Conservation (phyloP, 257 asterid species). For the Solanum pennellii region DNA sequence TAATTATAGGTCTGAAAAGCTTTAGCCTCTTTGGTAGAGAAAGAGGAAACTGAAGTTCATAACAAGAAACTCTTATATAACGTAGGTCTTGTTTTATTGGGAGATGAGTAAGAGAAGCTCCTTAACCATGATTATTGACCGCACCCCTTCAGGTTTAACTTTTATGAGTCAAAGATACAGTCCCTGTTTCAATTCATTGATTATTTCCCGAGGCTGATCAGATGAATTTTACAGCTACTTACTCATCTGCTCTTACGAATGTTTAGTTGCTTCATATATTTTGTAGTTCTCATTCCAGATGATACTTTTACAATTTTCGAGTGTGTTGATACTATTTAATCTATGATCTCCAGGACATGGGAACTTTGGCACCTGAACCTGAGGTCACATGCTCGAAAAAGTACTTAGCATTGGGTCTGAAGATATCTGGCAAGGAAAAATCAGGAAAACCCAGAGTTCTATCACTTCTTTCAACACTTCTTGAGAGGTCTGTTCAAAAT, state of each 20-base stretch:
- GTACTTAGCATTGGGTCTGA: slow-evolving; percentile 47
- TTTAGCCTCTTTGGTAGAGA: background rate
- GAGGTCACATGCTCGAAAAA: slow-evolving; percentile 25
- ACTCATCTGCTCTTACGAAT: background rate
- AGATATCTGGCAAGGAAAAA: slow-evolving; percentile 27
- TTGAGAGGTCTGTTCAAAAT: slow-evolving; percentile 54
- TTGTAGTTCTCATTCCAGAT: background rate
- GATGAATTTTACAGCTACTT: too few relatives aligned
- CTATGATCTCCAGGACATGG: slow-evolving; percentile 28
- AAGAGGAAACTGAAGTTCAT: background rate
- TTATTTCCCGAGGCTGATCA: background rate
- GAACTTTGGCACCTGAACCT: slow-evolving; percentile 34
- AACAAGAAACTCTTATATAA: background rate
- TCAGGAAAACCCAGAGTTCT: slow-evolving; percentile 53
- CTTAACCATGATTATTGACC: background rate
- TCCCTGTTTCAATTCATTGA: background rate
- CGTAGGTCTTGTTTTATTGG: background rate
- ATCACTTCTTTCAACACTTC: slow-evolving; percentile 47
- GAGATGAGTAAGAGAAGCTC: background rate
- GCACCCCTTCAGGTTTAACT: background rate
- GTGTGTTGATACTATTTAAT: background rate
- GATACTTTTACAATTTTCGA: background rate
- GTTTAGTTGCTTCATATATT: background rate
- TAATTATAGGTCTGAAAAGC: background rate
- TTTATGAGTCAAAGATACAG: background rate